Evolutionary conservation across 345 rosid genomes (phyloP).

Genomic region (Balakata baccata): DNA sequence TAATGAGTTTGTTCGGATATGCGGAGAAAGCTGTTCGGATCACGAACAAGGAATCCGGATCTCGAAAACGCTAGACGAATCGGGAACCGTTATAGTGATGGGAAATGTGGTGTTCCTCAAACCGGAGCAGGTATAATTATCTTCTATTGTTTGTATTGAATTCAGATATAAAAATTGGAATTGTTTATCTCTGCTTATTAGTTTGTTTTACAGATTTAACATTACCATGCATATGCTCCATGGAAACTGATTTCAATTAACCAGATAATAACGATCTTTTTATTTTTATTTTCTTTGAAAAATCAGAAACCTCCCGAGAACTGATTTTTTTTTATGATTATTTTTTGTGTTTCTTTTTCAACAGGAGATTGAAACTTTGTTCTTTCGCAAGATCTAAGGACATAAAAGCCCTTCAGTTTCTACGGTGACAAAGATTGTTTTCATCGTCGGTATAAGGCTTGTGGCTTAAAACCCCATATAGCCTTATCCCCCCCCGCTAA

Average conservation of each 20-base stretch:
- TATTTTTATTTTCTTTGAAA: neutral
- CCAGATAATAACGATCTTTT: slow-evolving; percentile 26
- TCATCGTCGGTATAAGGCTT: slow-evolving; percentile 17
- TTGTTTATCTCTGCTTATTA: neutral
- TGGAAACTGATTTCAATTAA: slow-evolving; percentile 17
- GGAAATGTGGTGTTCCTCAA: slow-evolving; percentile 61
- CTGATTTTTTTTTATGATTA: slow-evolving; percentile 52
- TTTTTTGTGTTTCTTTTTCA: slow-evolving; percentile 37
- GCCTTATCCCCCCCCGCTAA: neutral
- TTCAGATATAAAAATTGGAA: neutral
- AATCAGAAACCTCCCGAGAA: slow-evolving; percentile 33
- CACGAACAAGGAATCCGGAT: slow-evolving; percentile 43
- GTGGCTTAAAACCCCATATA: slow-evolving; percentile 9
- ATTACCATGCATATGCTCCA: slow-evolving; percentile 20
- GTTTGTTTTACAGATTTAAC: slow-evolving; percentile 21
- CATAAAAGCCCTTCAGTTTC: slow-evolving; percentile 34
- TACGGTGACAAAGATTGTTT: slow-evolving; percentile 24
- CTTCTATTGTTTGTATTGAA: neutral
- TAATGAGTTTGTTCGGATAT: slow-evolving; percentile 54
- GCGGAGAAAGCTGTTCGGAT: slow-evolving; percentile 58
- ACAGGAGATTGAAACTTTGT: slow-evolving; percentile 58
- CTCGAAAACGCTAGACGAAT: slow-evolving; percentile 69
- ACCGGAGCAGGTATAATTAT: slow-evolving; percentile 72
- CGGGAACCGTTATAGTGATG: slow-evolving; percentile 71
- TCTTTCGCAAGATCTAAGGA: slow-evolving; percentile 33